A percentile compares a stretch with the other conserved stretches of the same genome.
Evolutionary conservation across 139 green algal species (phyloP).

Genomic region (Picochlorum sp.): DNA sequence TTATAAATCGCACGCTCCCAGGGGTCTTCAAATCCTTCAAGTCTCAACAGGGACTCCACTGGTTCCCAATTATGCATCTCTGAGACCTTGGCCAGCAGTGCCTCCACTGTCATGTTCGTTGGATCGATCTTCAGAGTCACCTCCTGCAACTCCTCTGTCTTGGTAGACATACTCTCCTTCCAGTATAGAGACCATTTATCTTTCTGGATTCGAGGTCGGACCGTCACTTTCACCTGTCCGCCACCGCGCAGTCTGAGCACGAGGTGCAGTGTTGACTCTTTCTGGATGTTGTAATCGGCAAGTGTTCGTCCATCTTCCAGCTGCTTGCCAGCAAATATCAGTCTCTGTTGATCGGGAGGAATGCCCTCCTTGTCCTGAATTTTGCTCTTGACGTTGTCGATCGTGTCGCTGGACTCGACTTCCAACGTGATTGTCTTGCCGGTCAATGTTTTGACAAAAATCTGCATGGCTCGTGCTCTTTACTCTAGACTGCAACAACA

Average conservation of each 20-base stretch:
- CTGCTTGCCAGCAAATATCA: constrained; percentile 98
- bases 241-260: constrained; percentile 25
- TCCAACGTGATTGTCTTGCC: constrained; percentile 91
- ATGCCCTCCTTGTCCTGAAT: constrained; percentile 96
- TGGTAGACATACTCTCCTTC: constrained; percentile 64
- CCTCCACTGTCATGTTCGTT: constrained; percentile 1
- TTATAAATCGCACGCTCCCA: constrained; percentile 31
- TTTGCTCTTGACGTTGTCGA: constrained; percentile 90
- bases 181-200: constrained; percentile 79
- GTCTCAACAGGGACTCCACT: constrained; percentile 12
- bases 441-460: constrained; percentile 79
- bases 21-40: constrained; percentile 33
- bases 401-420: constrained; percentile 69
- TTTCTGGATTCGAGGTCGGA: constrained; percentile 59
- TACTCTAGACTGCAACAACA: background rate
- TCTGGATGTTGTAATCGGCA: constrained; percentile 97
- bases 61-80: constrained; percentile 16
- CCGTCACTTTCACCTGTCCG: constrained; percentile 11
- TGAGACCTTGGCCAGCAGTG: constrained; percentile 15
- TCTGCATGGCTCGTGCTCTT: constrained; percentile 57
- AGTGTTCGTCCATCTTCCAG: constrained; percentile 92
- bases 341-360: constrained; percentile 90
- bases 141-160: constrained; percentile 24
- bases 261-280: constrained; percentile 55
- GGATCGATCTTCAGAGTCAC: constrained; percentile 15